Conservation (phyloP, 257 asterid species). For the Solanum lycopersicoides region DNA sequence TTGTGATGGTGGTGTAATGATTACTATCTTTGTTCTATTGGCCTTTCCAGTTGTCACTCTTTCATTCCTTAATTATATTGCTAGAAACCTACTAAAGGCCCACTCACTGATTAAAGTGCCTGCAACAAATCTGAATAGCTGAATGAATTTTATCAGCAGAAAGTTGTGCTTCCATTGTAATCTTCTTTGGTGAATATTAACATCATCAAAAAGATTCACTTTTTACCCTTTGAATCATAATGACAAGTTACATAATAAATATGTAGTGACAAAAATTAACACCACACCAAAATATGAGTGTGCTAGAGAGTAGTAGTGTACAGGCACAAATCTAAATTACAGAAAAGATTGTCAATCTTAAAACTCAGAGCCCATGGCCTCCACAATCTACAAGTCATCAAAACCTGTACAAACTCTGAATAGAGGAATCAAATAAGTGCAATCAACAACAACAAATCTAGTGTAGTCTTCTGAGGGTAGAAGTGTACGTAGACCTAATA, state of each 20-base stretch:
- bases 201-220: not conserved
- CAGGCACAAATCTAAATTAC: not conserved
- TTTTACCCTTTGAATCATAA: conserved; percentile 4
- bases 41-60: conserved; percentile 18
- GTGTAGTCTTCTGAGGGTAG: not conserved
- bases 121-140: conserved; percentile 22
- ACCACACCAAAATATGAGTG: not conserved
- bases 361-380: not conserved
- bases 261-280: not conserved
- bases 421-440: not conserved
- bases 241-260: not conserved
- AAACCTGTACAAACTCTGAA: not conserved
- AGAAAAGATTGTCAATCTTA: not conserved
- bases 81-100: conserved; percentile 12
- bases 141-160: not conserved
- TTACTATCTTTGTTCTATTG: conserved; percentile 21
- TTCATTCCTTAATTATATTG: conserved; percentile 8
- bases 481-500: not conserved
- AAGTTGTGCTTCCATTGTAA: not conserved
- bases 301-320: not conserved
- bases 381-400: not conserved
- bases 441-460: not conserved
- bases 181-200: not conserved
- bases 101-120: conserved; percentile 31
- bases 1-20: conserved; percentile 4